phyloP scores from a whole-genome alignment of 768 basidiomycete species.

The Rhizopogon roseolus region DNA sequence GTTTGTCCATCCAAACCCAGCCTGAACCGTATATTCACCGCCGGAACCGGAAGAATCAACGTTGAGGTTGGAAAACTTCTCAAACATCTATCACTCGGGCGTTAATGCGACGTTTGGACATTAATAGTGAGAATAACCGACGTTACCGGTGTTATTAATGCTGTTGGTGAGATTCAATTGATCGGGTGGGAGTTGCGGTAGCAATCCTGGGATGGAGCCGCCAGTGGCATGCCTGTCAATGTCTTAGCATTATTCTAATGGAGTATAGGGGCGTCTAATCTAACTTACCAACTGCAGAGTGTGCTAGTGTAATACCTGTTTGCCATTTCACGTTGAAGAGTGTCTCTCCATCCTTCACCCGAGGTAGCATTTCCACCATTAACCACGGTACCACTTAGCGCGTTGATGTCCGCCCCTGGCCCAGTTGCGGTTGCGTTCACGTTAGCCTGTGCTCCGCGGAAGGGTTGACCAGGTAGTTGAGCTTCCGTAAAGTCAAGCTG shows the following conservation, averaged over 20 bases:
- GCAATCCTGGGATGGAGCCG: slow-evolving; percentile 67
- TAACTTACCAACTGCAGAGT: slow-evolving; percentile 81
- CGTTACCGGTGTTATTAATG: slow-evolving; percentile 66
- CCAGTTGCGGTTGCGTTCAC: slow-evolving; percentile 49
- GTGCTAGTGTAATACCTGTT: slow-evolving; percentile 82
- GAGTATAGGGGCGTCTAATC: slow-evolving; percentile 4
- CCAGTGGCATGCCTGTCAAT: slow-evolving; percentile 77
- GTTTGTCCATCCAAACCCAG: slow-evolving; percentile 89
- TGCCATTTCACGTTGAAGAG: slow-evolving; percentile 67
- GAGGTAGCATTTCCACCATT: slow-evolving; percentile 63
- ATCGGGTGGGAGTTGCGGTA: slow-evolving; percentile 63
- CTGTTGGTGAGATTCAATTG: slow-evolving; percentile 70
- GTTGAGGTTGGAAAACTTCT: slow-evolving; percentile 79
- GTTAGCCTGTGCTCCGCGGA: slow-evolving; percentile 28
- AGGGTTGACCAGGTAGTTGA: slow-evolving; percentile 64
- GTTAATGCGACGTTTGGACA: background rate
- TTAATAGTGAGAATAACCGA: slow-evolving; percentile 30
- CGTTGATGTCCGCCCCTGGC: slow-evolving; percentile 57
- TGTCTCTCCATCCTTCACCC: slow-evolving; percentile 62
- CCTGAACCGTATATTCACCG: slow-evolving; percentile 87
- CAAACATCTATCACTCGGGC: slow-evolving; percentile 60
- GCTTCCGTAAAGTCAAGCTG: slow-evolving; percentile 76
- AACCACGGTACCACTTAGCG: slow-evolving; percentile 45
- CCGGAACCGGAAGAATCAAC: slow-evolving; percentile 76
- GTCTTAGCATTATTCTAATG: background rate